phyloP scores from a whole-genome alignment of 345 rosid species.

The Firmiana major region DNA sequence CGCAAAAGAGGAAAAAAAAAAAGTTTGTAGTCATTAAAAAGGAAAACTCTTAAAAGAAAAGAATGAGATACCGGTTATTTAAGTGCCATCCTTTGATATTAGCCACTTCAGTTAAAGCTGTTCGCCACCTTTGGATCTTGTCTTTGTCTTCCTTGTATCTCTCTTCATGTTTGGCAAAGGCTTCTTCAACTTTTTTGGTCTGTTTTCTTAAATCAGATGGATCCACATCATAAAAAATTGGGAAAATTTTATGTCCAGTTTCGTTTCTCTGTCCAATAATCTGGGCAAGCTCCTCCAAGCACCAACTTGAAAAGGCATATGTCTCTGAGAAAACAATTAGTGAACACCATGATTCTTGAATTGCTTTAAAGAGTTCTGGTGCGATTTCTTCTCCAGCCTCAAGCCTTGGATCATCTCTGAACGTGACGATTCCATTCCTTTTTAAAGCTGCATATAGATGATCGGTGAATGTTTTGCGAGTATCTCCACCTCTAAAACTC shows the following conservation, averaged over 20 bases:
- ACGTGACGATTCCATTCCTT: not conserved
- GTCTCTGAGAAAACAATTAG: not conserved
- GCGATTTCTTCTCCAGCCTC: not conserved
- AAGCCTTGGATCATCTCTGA: not conserved
- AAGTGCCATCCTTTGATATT: constrained; percentile 14
- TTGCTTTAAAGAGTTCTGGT: not conserved
- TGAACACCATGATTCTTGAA: not conserved
- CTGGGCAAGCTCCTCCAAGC: constrained; percentile 2
- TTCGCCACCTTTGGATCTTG: constrained; percentile 2
- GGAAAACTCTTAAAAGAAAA: not conserved
- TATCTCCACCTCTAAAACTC: not conserved
- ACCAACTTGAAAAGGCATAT: not conserved
- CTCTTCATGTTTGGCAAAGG: constrained; percentile 11
- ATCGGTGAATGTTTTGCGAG: not conserved
- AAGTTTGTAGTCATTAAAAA: not conserved
- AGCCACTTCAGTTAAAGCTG: constrained; percentile 8
- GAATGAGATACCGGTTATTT: not conserved
- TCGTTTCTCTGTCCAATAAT: not conserved
- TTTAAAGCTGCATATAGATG: not conserved
- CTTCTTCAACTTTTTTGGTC: not conserved
- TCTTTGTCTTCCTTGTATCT: not conserved
- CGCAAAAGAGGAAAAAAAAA: too few relatives aligned
- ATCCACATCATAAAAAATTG: not conserved
- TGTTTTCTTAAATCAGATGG: constrained; percentile 17
- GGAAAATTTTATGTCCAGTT: not conserved